Evolutionary conservation across 2,329 filamentous ascomycete genomes (phyloP).

Genomic region (Hawksworthiomyces lignivorus): DNA sequence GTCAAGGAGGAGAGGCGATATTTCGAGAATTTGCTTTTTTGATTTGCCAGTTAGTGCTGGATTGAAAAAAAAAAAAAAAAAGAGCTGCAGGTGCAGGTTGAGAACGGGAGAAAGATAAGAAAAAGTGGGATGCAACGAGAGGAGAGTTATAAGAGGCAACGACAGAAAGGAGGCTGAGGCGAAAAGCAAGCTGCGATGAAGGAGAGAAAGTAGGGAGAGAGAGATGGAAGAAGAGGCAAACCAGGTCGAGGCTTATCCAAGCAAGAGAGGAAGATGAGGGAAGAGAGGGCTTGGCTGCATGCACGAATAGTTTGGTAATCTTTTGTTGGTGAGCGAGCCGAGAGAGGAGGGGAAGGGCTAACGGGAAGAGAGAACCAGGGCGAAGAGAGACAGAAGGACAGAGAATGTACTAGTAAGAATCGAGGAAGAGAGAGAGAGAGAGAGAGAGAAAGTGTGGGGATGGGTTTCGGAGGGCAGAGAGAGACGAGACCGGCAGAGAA

Average conservation of each 20-base stretch:
- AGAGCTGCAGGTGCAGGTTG: too few species aligned
- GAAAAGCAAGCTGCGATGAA: background rate
- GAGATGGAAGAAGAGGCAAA: conserved; percentile 10
- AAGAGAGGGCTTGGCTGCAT: too few species aligned
- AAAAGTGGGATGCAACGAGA: background rate
- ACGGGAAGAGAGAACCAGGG: background rate
- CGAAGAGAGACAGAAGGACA: conserved; percentile 9
- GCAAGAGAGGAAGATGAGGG: background rate
- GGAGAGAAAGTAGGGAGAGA: background rate
- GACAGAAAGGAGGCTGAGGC: background rate
- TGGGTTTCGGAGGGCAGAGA: background rate
- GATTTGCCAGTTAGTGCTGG: too few species aligned
- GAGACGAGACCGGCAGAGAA: background rate
- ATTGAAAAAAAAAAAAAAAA: background rate
- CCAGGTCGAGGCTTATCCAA: conserved; percentile 9
- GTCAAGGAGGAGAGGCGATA: background rate
- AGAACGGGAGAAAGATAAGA: background rate
- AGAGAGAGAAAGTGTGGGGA: background rate
- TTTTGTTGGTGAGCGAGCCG: background rate
- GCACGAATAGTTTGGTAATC: too few species aligned
- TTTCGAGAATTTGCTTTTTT: too few species aligned
- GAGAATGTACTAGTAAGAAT: conserved; percentile 11
- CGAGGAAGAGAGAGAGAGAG: background rate
- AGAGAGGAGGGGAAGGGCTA: background rate
- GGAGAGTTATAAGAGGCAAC: background rate